Evolutionary conservation across 306 rosid genomes (phyloP).

Genomic region (Quercus aquifolioides): DNA sequence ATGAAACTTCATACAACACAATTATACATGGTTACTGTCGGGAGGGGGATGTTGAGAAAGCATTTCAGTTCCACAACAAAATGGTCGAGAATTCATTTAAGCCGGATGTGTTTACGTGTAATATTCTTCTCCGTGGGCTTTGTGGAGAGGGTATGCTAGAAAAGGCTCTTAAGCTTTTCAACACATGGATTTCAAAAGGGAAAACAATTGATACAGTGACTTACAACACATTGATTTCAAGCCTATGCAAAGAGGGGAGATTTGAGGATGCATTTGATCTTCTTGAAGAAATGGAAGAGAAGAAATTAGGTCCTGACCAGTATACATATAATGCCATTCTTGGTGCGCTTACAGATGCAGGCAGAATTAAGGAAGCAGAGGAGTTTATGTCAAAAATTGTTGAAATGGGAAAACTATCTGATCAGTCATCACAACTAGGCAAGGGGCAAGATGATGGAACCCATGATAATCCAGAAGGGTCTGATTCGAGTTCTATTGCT

Average conservation of each 20-base stretch:
- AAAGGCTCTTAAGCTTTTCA: conserved; percentile 68
- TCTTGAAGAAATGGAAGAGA: conserved; percentile 60
- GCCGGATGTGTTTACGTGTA: conserved; percentile 66
- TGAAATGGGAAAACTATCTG: conserved; percentile 39
- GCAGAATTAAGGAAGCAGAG: conserved; percentile 63
- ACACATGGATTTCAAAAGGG: conserved; percentile 64
- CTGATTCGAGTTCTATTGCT: conserved; percentile 32
- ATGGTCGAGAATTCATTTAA: conserved; percentile 62
- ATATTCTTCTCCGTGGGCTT: conserved; percentile 80
- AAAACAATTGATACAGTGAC: conserved; percentile 61
- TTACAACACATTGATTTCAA: conserved; percentile 77
- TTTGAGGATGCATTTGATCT: conserved; percentile 63
- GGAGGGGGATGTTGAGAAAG: conserved; percentile 74
- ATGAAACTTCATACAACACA: conserved; percentile 68
- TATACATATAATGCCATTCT: conserved; percentile 63
- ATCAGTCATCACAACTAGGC: conserved; percentile 12
- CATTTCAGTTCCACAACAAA: conserved; percentile 79
- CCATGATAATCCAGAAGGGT: conserved; percentile 32
- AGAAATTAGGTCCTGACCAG: conserved; percentile 56
- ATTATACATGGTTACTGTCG: conserved; percentile 75
- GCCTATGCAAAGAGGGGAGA: conserved; percentile 69
- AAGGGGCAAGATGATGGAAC: conserved; percentile 28
- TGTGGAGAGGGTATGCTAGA: conserved; percentile 71
- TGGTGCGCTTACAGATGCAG: conserved; percentile 45
- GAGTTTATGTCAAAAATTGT: conserved; percentile 46